Evolutionary conservation across 208 protist species (phyloP), one percentile per base, ranked within the genome.

Genomic region (Wallacemonas sp.): DNA sequence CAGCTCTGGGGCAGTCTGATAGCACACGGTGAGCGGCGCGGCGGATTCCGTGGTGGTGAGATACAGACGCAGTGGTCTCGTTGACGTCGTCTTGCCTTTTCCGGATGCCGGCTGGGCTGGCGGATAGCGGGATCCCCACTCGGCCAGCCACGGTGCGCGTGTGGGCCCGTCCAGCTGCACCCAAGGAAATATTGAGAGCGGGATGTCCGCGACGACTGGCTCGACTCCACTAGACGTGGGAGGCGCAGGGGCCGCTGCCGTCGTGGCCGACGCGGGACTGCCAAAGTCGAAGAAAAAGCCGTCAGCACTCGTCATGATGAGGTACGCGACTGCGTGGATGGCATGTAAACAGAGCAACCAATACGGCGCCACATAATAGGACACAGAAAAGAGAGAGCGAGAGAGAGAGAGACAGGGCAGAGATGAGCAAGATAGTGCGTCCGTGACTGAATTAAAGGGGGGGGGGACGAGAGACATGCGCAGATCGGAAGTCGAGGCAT

Each of bases 271-370:
- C 54, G 44, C 33, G 21, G 27, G 50, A 29, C 37, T 36, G 24
- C 65, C 66, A 70, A 85, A 85, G 17, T 45, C 37, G 41, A 85
- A 85, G 29, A 54, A 71, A 54, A 85, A 85, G 27, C 74, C 79
- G 36, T 76, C 70, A 38, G 57, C 19, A 37, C 1, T 59, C 21
- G 54, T 42, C 39, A 37, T 46, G 36, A n/a, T 8, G 29, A 45
- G 13, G 15, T 22, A 24, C n/a, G n/a, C n/a, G n/a, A n/a, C n/a
- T n/a, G n/a, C n/a, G n/a, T n/a, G n/a, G n/a, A n/a, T n/a, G n/a
- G n/a, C n/a, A n/a, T n/a, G n/a, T n/a, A n/a, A n/a, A n/a, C n/a
- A n/a, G n/a, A n/a, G n/a, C 8, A 21, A 46, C 19, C 15, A 46
- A 46, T 12, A 6, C 15, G 10, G 5, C 17, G 24, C 19, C 17